Conservation (phyloP, 2,329 filamentous ascomycete genomes). For the Thielaviopsis euricoi region DNA sequence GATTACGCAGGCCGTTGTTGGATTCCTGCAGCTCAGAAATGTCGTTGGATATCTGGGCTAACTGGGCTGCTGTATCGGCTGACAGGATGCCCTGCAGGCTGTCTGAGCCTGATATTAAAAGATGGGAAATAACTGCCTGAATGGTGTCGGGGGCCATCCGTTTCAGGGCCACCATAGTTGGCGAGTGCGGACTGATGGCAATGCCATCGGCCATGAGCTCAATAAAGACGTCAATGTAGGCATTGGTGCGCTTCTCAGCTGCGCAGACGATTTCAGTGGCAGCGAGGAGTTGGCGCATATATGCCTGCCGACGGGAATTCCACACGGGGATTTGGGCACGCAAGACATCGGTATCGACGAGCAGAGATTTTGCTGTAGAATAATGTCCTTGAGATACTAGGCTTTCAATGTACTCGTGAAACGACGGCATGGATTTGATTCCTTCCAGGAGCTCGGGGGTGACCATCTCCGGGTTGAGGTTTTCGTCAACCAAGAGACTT, state of each 20-base stretch:
- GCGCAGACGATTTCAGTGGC: constrained; percentile 7
- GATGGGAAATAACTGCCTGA: constrained; percentile 23
- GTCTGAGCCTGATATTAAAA: constrained; percentile 22
- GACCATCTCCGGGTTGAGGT: constrained; percentile 5
- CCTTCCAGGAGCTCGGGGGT: constrained; percentile 45
- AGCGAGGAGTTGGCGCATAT: constrained; percentile 3
- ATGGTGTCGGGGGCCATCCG: constrained; percentile 39
- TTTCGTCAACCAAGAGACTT: constrained; percentile 39
- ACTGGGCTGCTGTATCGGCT: constrained; percentile 15
- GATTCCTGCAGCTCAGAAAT: constrained; percentile 20
- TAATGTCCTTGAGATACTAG: constrained; percentile 3
- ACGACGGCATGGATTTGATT: constrained; percentile 52
- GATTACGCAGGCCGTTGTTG: constrained; percentile 26
- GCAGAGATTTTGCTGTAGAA: not conserved
- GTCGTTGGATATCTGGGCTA: constrained; percentile 18
- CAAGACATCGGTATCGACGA: constrained; percentile 2
- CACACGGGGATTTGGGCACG: not conserved
- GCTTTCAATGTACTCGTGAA: constrained; percentile 24
- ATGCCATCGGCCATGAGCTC: constrained; percentile 42
- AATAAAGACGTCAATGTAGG: constrained; percentile 28
- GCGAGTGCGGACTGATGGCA: constrained; percentile 31
- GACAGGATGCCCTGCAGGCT: constrained; percentile 22
- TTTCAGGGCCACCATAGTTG: constrained; percentile 40
- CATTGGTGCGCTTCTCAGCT: constrained; percentile 3
- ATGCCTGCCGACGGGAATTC: not conserved